Percentiles rank a stretch among this genome's conserved stretches.
phyloP scores from a whole-genome alignment of 345 rosid genomes.

The Murraya koenigii region DNA sequence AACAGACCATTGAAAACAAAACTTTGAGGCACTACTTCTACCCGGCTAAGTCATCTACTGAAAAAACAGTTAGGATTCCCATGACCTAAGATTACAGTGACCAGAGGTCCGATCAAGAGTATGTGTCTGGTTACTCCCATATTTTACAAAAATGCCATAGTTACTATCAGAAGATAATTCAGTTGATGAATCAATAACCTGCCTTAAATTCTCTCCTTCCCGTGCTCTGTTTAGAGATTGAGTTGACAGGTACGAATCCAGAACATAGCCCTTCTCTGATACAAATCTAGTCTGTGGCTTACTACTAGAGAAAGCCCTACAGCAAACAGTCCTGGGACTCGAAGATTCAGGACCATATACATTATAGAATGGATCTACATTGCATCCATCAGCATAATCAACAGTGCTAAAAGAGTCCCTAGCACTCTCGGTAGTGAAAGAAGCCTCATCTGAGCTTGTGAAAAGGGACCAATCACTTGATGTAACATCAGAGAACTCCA shows the following conservation, averaged over 20 bases:
- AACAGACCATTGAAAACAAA: constrained; percentile 31
- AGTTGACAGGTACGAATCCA: constrained; percentile 33
- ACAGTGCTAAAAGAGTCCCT: constrained; percentile 80
- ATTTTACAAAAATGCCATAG: constrained; percentile 40
- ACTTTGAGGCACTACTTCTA: constrained; percentile 25
- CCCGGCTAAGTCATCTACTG: constrained; percentile 23
- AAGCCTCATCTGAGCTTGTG: constrained; percentile 89
- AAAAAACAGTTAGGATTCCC: constrained; percentile 19
- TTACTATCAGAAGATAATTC: constrained; percentile 26
- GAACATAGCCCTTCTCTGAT: constrained; percentile 41
- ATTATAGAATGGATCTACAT: constrained; percentile 40
- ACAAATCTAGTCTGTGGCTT: constrained; percentile 51
- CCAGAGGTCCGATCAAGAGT: constrained; percentile 37
- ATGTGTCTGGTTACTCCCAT: constrained; percentile 38
- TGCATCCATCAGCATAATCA: constrained; percentile 60
- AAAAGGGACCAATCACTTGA: constrained; percentile 86
- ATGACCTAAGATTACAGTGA: constrained; percentile 30
- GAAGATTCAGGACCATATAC: constrained; percentile 36
- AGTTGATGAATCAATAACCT: constrained; percentile 25
- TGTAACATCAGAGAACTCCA: constrained; percentile 58
- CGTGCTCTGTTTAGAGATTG: constrained; percentile 19
- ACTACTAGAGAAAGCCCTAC: constrained; percentile 52
- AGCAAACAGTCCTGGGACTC: constrained; percentile 44
- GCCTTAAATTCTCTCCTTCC: constrained; percentile 21
- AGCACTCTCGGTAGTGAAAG: constrained; percentile 85